Evolutionary conservation across 495 filamentous ascomycete genomes (phyloP).

Genomic region (Trichocladium uniseriatum): DNA sequence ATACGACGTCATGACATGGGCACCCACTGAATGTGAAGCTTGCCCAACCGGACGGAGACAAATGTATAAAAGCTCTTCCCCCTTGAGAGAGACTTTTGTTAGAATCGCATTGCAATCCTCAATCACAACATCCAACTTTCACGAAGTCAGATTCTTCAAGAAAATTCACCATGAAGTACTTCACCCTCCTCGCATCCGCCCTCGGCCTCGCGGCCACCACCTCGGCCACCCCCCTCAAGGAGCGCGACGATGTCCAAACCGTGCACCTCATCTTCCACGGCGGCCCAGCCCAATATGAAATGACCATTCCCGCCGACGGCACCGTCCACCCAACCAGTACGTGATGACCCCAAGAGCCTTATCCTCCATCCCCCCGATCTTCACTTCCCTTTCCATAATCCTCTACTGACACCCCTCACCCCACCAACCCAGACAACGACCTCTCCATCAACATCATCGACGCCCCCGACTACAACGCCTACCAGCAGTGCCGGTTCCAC

Average conservation of each 20-base stretch:
- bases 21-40: too few species aligned
- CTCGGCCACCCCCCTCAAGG: slow-evolving; percentile 15
- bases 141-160: neutral
- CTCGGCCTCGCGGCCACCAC: slow-evolving; percentile 9
- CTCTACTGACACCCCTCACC: neutral
- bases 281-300: slow-evolving; percentile 19
- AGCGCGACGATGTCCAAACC: slow-evolving; percentile 16
- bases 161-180: slow-evolving; percentile 10
- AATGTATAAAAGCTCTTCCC: neutral
- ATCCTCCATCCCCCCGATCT: neutral
- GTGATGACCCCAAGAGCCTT: neutral
- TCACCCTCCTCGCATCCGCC: slow-evolving; percentile 3
- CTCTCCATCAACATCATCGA: slow-evolving; percentile 23
- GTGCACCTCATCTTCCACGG: slow-evolving; percentile 24
- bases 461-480: slow-evolving; percentile 24
- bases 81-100: too few species aligned
- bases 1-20: too few species aligned
- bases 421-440: slow-evolving; percentile 14
- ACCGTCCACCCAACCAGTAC: slow-evolving; percentile 17
- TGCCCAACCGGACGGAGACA: too few species aligned
- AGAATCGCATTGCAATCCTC: too few species aligned
- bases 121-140: neutral
- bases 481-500: slow-evolving; percentile 18
- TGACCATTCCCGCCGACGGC: slow-evolving; percentile 25
- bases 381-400: neutral